Percentiles rank a stretch among this genome's conserved stretches.
Evolutionary conservation across 805 yeast genomes (phyloP).

Genomic region (Nakazawaea molendinolei): DNA sequence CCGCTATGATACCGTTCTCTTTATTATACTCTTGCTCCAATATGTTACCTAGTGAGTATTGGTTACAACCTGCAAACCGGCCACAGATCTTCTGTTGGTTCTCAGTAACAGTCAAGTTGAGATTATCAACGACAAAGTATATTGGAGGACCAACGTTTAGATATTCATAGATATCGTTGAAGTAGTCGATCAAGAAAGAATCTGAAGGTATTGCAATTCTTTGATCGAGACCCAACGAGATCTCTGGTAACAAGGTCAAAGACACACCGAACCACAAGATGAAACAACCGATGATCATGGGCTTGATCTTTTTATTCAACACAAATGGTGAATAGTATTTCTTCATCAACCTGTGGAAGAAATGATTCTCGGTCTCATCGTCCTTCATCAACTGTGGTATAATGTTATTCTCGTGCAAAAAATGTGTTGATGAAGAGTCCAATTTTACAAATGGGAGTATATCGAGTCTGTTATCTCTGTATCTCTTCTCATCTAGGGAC

Average conservation of each 20-base stretch:
- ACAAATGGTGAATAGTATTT: slow-evolving; percentile 55
- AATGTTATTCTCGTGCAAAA: slow-evolving; percentile 8
- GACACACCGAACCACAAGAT: slow-evolving; percentile 62
- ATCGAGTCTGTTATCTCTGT: slow-evolving; percentile 55
- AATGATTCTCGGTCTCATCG: slow-evolving; percentile 15
- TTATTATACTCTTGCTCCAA: slow-evolving; percentile 80
- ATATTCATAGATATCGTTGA: slow-evolving; percentile 64
- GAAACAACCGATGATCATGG: slow-evolving; percentile 47
- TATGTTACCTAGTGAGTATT: slow-evolving; percentile 70
- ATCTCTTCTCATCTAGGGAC: slow-evolving; percentile 56
- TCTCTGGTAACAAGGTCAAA: slow-evolving; percentile 57
- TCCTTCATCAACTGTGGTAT: slow-evolving; percentile 18
- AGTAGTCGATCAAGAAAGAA: slow-evolving; percentile 78
- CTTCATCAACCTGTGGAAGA: slow-evolving; percentile 36
- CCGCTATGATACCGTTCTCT: slow-evolving; percentile 60
- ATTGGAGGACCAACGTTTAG: slow-evolving; percentile 89
- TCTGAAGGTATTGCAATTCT: slow-evolving; percentile 78
- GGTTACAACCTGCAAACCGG: slow-evolving; percentile 76
- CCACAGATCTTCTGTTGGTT: slow-evolving; percentile 81
- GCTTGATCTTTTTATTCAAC: slow-evolving; percentile 38
- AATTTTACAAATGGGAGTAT: slow-evolving; percentile 47
- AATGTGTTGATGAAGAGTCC: neutral
- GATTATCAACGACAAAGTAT: slow-evolving; percentile 70
- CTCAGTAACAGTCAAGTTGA: slow-evolving; percentile 52
- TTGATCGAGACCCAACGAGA: slow-evolving; percentile 83